Evolutionary conservation across 306 rosid genomes (phyloP), one percentile per base, ranked within the genome.

Genomic region (Vicia villosa): DNA sequence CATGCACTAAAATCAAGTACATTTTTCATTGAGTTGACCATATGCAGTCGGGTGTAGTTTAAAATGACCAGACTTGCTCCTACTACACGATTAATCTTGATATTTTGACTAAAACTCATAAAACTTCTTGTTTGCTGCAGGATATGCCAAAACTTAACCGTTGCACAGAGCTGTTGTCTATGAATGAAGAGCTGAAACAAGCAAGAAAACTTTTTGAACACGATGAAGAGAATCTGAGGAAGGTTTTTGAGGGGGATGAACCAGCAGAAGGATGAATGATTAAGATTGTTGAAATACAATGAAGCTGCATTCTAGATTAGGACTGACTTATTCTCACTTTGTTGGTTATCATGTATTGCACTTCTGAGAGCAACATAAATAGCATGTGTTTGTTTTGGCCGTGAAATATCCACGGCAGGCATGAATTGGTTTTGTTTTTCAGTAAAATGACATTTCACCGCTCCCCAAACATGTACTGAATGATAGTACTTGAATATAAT

Each of bases 101-200:
- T 41, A 49, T n/a, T 60, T 70, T 52, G 60, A 37, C 63, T 5
- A 3, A 56, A 47, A 11, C 47, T 36, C 36, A 77, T 50, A 15
- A 30, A 68, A 24, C 26, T 75, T 28, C 61, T 12, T 41, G 16
- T 52, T 15, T 28, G 5, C 45, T 34, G 75, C 82, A 93, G 98
- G 98, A 93, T 75, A 5, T 58, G 50, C 93, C 87, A 49, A 93
- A 93, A 73, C 91, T 82, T 17, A 90, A 93, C 80, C 97, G 97
- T 0, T 90, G 87, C 61, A 77, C 87, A 8, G 98, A 93, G 78
- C 70, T 90, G 86, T 70, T 93, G 59, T 88, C 96, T 13, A 88
- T 93, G 96, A 86, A 90, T 66, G 96, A 93, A 76, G 96, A 90
- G 71, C 88, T 93, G 76, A 90, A 93, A 80, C 96, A 93, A 76